Evolutionary conservation across 2,329 filamentous ascomycete genomes (phyloP), one percentile per base, ranked within the genome.

Genomic region (Leptographium lundbergii): DNA sequence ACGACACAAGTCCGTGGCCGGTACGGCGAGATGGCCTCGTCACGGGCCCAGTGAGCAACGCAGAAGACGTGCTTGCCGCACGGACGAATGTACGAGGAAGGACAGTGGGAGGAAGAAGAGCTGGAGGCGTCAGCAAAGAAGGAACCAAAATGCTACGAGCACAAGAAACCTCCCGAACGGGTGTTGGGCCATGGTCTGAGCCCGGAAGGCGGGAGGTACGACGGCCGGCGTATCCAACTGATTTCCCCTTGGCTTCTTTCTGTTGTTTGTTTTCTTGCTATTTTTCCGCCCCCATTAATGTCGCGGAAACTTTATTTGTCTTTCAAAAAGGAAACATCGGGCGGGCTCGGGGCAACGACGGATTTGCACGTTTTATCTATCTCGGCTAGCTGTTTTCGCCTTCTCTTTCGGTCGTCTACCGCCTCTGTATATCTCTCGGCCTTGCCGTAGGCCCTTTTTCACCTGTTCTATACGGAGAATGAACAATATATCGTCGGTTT

Each of bases 1-100:
- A 99, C 94, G 57, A 99, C 94, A 63, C 86, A 88, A 71, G 84
- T 90, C 70, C 82, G 94, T 77, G 94, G 94, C 55, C 79, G 89
- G 63, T 97, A 95, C 74, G 94, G 94, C 70, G 94, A 99, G 77
- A 96, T 99, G 92, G 84, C 85, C 13, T 66, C 65, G 42, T 66
- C 65, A 10, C 54, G 63, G 50, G 45, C 50, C 22, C 60, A 63
- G 27, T 61, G 57, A 53, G 45, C 19, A 45, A 45, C 42, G 42
- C 42, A 45, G 6, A n/a, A 45, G 42, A 45, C 42, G 19, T 45
- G 42, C 17, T n/a, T 45, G 39, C 7, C 7, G 42, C 42, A 45
- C 42, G 42, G 42, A 45, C 27, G 27, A 53, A 17, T 29, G 51
- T 32, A 53, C n/a, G 42, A 19, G 42, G 17, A 45, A 51, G 24